Percentiles rank a stretch among this genome's conserved stretches.
Conservation (phyloP, 331 rosid genomes). For the Malus hybrid region DNA sequence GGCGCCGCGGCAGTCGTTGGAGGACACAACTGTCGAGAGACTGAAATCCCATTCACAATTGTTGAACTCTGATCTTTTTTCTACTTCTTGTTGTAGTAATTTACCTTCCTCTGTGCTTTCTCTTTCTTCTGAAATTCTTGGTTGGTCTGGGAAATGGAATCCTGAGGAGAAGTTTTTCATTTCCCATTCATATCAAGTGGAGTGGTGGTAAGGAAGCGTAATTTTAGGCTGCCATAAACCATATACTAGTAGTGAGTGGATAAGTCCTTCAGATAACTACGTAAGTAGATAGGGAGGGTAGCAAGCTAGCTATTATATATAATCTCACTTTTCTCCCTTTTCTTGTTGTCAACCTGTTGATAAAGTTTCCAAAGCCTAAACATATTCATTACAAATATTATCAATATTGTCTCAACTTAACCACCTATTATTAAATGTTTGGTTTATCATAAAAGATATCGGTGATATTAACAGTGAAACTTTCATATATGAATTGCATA, state of each 20-base stretch:
- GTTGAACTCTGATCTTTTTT: not conserved
- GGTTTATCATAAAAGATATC: too few relatives aligned
- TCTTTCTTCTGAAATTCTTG: not conserved
- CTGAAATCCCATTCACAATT: slow-evolving; percentile 38
- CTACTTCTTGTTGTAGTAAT: not conserved
- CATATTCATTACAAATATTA: too few relatives aligned
- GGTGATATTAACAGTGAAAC: too few relatives aligned
- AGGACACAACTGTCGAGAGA: slow-evolving; percentile 35
- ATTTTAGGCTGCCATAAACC: not conserved
- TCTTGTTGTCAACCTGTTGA: too few relatives aligned
- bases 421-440: too few relatives aligned
- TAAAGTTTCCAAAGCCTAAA: too few relatives aligned
- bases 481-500: too few relatives aligned
- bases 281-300: too few relatives aligned
- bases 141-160: slow-evolving; percentile 13
- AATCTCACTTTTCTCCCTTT: too few relatives aligned
- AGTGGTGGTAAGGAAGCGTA: slow-evolving; percentile 1
- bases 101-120: not conserved
- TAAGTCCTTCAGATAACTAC: not conserved
- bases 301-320: too few relatives aligned
- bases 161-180: slow-evolving; percentile 33
- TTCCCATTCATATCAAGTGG: slow-evolving; percentile 37
- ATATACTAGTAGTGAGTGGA: not conserved
- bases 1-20: slow-evolving; percentile 8
- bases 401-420: too few relatives aligned